Evolutionary conservation across 306 rosid species (phyloP), one percentile per base, ranked within the genome.

Genomic region (Trifolium subterraneum): DNA sequence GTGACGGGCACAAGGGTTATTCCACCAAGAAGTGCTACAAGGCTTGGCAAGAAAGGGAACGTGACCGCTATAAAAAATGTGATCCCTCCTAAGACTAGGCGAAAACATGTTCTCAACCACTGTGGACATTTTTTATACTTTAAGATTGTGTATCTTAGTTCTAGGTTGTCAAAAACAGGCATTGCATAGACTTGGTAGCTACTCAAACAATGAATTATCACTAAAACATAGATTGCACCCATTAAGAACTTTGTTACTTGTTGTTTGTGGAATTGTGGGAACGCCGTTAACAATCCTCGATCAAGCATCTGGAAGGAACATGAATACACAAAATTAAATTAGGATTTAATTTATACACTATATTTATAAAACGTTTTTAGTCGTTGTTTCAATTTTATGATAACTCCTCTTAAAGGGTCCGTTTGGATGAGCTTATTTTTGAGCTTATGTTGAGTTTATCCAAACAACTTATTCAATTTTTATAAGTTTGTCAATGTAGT

Each of bases 161-260:
- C 96, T 33, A 88, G 18, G 76, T 88, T 92, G 82, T 92, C 97
- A 4, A 88, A 89, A 38, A 77, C 85, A 0, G 79, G 78, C 90
- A 89, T 88, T 31, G 86, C 84, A 12, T 89, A 92, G 23, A 89
- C 16, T 86, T 83, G 97, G 87, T 65, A 92, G 64, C 87, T 78
- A 3, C 80, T 50, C 36, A 89, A 10, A 72, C 89, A 71, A 29
- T 86, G 88, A 29, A 79, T 41, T 23, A 79, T 41, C 42, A 89
- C 33, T 0, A 82, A 38, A 15, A 80, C 6, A 78, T 87, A 89
- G 0, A 92, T 42, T 56, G 80, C 67, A 7, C 82, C 83, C 71
- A 85, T 76, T 13, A 83, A 8, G 39, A 66, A 73, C 62, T 84
- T 87, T 3, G 93, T 79, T 33, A 75, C 68, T 64, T 80, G 67